Percentiles rank a stretch among this genome's conserved stretches.
Conservation (phyloP, 2,329 filamentous ascomycete species). For the Cordyceps farinosa region DNA sequence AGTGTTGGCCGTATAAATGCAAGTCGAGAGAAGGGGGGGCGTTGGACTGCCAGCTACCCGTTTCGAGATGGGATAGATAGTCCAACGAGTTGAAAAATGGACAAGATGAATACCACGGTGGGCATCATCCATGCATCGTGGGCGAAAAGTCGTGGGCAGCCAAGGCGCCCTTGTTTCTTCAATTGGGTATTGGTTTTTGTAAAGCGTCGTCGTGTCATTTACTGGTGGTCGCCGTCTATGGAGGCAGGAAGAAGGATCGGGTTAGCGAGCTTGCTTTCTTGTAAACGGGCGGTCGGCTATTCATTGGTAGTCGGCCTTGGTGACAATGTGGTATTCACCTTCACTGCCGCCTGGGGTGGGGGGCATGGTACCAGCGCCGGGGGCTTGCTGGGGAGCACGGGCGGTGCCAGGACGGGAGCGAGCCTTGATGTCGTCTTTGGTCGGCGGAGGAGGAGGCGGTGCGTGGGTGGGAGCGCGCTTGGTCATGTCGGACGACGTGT, state of each 20-base stretch:
- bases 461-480: conserved; percentile 27
- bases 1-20: conserved; percentile 13
- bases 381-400: conserved; percentile 48
- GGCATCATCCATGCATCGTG: conserved; percentile 5
- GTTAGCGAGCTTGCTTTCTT: conserved; percentile 9
- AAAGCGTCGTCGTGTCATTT: background rate
- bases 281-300: background rate
- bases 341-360: conserved; percentile 59
- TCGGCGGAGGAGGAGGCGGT: conserved; percentile 26
- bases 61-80: conserved; percentile 7
- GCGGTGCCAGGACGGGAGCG: conserved; percentile 54
- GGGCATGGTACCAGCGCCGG: conserved; percentile 54
- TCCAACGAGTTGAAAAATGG: conserved; percentile 4
- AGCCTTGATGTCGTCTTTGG: conserved; percentile 31
- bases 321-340: conserved; percentile 52
- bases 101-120: background rate
- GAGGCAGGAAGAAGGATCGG: conserved; percentile 5
- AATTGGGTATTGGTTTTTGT: background rate
- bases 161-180: background rate
- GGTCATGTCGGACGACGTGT: conserved; percentile 15
- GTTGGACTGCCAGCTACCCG: conserved; percentile 12
- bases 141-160: background rate
- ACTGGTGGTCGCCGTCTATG: conserved; percentile 21
- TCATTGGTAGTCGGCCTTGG: conserved; percentile 1
- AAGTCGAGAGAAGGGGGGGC: background rate